Conservation (phyloP, 2,329 filamentous ascomycete genomes). For the Verticillium klebahnii region DNA sequence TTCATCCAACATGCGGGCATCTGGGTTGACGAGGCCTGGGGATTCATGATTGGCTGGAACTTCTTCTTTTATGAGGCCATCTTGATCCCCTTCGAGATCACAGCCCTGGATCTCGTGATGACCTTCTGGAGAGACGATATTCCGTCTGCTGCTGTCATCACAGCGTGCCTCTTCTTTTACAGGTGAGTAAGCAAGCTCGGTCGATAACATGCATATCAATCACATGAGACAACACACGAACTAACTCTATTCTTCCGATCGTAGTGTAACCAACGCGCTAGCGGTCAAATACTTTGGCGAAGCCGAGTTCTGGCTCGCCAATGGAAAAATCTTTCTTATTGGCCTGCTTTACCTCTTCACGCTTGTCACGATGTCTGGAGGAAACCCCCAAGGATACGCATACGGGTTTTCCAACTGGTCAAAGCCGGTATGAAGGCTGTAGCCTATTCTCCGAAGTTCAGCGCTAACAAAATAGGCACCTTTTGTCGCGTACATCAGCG, state of each 20-base stretch:
- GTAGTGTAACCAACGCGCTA: conserved; percentile 16
- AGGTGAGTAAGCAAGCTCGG: conserved; percentile 13
- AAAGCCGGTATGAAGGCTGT: conserved; percentile 32
- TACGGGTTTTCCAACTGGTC: conserved; percentile 70
- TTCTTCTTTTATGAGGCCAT: conserved; percentile 39
- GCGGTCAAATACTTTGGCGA: conserved; percentile 45
- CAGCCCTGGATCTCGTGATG: conserved; percentile 33
- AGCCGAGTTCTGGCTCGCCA: conserved; percentile 64
- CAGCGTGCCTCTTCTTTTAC: conserved; percentile 9
- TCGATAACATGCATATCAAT: too few relatives aligned
- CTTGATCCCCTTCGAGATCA: conserved; percentile 38
- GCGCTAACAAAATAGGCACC: conserved; percentile 26
- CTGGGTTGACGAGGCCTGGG: conserved; percentile 62
- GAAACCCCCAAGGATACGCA: conserved; percentile 63
- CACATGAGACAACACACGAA: too few relatives aligned
- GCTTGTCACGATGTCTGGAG: conserved; percentile 76
- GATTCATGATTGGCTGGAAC: conserved; percentile 47
- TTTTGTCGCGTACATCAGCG: conserved; percentile 56
- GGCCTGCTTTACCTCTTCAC: conserved; percentile 67
- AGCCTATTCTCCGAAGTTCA: too few relatives aligned
- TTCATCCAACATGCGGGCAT: conserved; percentile 61
- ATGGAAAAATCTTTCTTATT: conserved; percentile 62
- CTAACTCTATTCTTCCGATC: too few relatives aligned
- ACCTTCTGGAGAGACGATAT: conserved; percentile 10
- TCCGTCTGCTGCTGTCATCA: conserved; percentile 6